Conservation (phyloP, 805 yeast genomes). For the Zygoascus tannicola region DNA sequence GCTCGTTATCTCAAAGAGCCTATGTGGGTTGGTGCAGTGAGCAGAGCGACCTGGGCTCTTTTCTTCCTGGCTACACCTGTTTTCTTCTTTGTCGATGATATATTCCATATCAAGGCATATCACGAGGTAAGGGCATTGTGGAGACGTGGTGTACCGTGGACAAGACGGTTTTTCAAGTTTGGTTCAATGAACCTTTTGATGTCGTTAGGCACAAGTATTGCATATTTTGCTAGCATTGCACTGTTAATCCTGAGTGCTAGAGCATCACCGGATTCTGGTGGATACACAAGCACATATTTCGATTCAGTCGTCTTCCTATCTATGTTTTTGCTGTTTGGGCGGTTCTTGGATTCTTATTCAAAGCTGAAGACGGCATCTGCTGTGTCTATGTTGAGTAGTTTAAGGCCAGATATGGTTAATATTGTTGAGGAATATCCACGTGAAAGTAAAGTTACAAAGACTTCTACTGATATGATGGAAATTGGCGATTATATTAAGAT, state of each 20-base stretch:
- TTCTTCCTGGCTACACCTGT: conserved; percentile 61
- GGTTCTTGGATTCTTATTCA: conserved; percentile 56
- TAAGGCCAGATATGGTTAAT: conserved; percentile 45
- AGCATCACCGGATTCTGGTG: conserved; percentile 11
- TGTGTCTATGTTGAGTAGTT: conserved; percentile 41
- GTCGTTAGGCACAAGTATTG: conserved; percentile 63
- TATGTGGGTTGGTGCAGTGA: conserved; percentile 51
- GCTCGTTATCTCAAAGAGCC: conserved; percentile 52
- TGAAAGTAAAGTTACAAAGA: conserved; percentile 1
- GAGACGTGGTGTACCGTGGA: conserved; percentile 46
- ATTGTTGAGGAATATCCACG: conserved; percentile 20
- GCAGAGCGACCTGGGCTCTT: conserved; percentile 57
- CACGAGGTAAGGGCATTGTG: conserved; percentile 51
- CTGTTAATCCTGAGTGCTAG: conserved; percentile 40
- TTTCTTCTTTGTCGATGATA: conserved; percentile 64
- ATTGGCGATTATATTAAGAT: conserved; percentile 70
- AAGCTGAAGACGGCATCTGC: conserved; percentile 62
- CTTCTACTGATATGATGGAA: conserved; percentile 40
- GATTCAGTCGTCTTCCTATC: conserved; percentile 73
- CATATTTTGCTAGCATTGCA: conserved; percentile 60
- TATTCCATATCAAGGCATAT: conserved; percentile 59
- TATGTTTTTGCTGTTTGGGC: conserved; percentile 61
- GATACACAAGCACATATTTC: conserved; percentile 55
- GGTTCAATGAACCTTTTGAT: conserved; percentile 73
- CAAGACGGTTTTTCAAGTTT: conserved; percentile 49